These are phyloP conservation scores for Hirschioporus abietinus DNA, from an alignment of 768 basidiomycete species.

Conservation along the genomic window DNA sequence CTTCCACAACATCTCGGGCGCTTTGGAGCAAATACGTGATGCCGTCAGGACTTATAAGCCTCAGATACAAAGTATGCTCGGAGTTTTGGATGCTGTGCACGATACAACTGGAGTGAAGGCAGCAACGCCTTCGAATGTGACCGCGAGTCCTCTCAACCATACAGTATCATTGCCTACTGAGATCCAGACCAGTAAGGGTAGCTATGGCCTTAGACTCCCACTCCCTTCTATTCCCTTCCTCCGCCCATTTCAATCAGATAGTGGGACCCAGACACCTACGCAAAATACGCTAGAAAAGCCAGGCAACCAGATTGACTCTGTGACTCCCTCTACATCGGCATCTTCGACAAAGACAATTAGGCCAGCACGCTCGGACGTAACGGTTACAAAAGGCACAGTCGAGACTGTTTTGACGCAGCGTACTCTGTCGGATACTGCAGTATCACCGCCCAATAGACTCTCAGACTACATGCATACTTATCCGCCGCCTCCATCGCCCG, in stretches of 20 bases:
- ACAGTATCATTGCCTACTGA: neutral
- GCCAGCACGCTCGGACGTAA: neutral
- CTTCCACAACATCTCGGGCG: slow-evolving; percentile 73
- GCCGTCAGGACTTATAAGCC: slow-evolving; percentile 50
- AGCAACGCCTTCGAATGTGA: neutral
- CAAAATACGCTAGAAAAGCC: neutral
- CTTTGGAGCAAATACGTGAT: slow-evolving; percentile 77
- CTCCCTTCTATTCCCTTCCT: neutral
- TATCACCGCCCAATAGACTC: neutral
- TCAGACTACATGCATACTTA: slow-evolving; percentile 52
- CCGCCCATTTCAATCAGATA: neutral
- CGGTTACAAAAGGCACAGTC: neutral
- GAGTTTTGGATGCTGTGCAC: slow-evolving; percentile 34
- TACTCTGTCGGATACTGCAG: neutral
- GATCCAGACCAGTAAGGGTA: neutral
- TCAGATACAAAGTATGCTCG: slow-evolving; percentile 25
- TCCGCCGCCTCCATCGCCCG: slow-evolving; percentile 58
- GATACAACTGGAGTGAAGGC: neutral
- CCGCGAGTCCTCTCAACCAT: neutral
- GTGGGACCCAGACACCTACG: neutral
- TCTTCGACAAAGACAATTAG: neutral
- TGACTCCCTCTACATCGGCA: neutral
- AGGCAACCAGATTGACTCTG: neutral
- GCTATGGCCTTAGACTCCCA: neutral
- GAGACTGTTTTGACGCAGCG: neutral